Conservation (phyloP, 169 alveolate species). For the Eimeria necatrix region DNA sequence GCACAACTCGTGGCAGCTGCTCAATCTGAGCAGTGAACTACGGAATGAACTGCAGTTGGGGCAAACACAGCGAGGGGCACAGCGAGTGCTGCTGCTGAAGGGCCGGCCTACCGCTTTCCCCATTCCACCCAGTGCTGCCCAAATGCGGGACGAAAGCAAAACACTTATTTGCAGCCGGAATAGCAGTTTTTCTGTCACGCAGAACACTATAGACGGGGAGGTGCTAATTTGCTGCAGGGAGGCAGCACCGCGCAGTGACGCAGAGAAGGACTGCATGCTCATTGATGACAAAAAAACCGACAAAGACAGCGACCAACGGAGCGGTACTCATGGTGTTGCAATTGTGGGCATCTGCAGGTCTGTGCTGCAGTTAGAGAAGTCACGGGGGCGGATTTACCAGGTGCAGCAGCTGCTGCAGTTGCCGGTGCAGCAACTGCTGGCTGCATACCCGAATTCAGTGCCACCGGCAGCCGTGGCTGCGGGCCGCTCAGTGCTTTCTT, state of each 20-base stretch:
- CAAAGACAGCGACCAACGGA: slow-evolving; percentile 22
- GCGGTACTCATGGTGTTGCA: slow-evolving; percentile 31
- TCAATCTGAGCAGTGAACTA: not conserved
- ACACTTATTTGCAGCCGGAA: slow-evolving; percentile 42
- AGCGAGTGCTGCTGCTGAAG: slow-evolving; percentile 54
- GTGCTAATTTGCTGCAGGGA: slow-evolving; percentile 33
- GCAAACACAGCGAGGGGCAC: not conserved
- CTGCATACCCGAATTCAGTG: slow-evolving; percentile 25
- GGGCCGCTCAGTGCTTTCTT: slow-evolving; percentile 61
- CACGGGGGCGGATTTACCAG: slow-evolving; percentile 37
- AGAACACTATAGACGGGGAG: slow-evolving; percentile 44
- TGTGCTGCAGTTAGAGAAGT: slow-evolving; percentile 41
- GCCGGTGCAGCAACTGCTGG: slow-evolving; percentile 71
- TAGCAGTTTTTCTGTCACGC: not conserved
- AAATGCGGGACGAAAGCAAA: slow-evolving; percentile 4
- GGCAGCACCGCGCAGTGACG: not conserved
- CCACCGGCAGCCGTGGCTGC: slow-evolving; percentile 65
- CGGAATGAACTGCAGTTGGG: slow-evolving; percentile 47
- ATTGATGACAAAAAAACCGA: not conserved
- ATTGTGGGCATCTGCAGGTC: slow-evolving; percentile 47
- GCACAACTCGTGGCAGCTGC: slow-evolving; percentile 68
- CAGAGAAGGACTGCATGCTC: not conserved
- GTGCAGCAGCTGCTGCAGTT: slow-evolving; percentile 77
- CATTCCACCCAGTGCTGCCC: not conserved
- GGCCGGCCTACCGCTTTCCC: slow-evolving; percentile 9